Evolutionary conservation across 306 rosid genomes (phyloP), one percentile per base, ranked within the genome.

Genomic region (Herpetospermum pedunculosum): DNA sequence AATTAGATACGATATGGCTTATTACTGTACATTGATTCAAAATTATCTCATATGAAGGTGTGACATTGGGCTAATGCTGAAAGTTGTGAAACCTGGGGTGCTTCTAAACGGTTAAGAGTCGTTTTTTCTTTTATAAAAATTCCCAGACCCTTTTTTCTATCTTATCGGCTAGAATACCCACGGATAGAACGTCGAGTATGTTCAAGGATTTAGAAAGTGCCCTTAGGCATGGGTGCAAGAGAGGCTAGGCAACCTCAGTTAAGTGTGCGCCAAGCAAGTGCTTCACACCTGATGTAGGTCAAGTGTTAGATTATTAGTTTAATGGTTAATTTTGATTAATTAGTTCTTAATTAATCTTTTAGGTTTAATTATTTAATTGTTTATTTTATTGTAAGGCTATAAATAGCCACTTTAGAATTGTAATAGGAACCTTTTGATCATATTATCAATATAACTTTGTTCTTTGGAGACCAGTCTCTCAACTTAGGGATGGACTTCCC

Each of bases 41-140:
- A 35, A 34, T 63, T 63, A 35, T 63, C 41, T 63, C 70, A 63
- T 37, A 63, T 63, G 70, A 63, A 35, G 47, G 46, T 60, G 7
- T 63, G 70, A 32, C 44, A 18, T 18, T 63, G 70, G 47, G 8
- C 46, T 18, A 63, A n/a, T 35, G 29, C 70, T 63, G 46, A 63
- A 63, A 63, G 47, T 35, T 35, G 44, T 63, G 70, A 34, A 63
- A 34, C 70, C 70, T 63, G 47, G n/a, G 28, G 47, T 63, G 70
- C 46, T 63, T 63, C 47, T 63, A 35, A 63, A 65, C 40, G 72
- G 34, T 40, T 65, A 19, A 37, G n/a, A 40, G 72, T 13, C 47
- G 25, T 65, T 64, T 65, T 26, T 30, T 30, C 34, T 65, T 65
- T 28, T 71, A 6, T 32, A 26, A 68, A 54, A 53, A 12, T 4